phyloP scores from a whole-genome alignment of 345 rosid species.

The Cochlearia excelsa region DNA sequence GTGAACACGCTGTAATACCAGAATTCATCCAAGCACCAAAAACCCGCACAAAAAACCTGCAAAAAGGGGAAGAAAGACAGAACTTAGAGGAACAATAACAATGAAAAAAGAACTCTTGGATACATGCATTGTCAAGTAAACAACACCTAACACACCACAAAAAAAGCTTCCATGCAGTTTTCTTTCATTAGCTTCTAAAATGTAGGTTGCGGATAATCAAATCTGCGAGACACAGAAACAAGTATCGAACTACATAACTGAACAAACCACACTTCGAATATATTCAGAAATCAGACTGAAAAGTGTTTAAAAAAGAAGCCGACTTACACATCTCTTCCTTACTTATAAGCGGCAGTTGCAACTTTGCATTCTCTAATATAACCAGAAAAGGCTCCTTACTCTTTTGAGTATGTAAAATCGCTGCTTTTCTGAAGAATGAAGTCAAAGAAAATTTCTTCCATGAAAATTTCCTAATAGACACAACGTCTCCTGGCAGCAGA shows the following conservation, averaged over 20 bases:
- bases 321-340: constrained; percentile 98
- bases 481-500: constrained; percentile 44
- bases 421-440: constrained; percentile 65
- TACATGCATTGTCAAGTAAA: constrained; percentile 21
- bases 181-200: constrained; percentile 98
- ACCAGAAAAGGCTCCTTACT: constrained; percentile 69
- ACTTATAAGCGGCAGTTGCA: constrained; percentile 72
- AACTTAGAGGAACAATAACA: constrained; percentile 3
- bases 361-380: constrained; percentile 86
- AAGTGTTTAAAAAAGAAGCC: constrained; percentile 7
- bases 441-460: constrained; percentile 84
- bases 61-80: constrained; percentile 13
- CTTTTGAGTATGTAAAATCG: constrained; percentile 69
- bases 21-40: constrained; percentile 99
- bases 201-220: constrained; percentile 98
- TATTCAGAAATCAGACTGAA: neutral
- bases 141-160: constrained; percentile 89
- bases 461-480: constrained; percentile 40
- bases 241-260: constrained; percentile 15
- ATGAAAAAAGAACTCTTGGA: neutral
- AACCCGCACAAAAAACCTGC: constrained; percentile 97
- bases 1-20: constrained; percentile 99
- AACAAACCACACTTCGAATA: constrained; percentile 1
- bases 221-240: constrained; percentile 50
- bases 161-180: constrained; percentile 96